phyloP scores from a whole-genome alignment of 768 basidiomycete species.

The Filobasidium floriforme region DNA sequence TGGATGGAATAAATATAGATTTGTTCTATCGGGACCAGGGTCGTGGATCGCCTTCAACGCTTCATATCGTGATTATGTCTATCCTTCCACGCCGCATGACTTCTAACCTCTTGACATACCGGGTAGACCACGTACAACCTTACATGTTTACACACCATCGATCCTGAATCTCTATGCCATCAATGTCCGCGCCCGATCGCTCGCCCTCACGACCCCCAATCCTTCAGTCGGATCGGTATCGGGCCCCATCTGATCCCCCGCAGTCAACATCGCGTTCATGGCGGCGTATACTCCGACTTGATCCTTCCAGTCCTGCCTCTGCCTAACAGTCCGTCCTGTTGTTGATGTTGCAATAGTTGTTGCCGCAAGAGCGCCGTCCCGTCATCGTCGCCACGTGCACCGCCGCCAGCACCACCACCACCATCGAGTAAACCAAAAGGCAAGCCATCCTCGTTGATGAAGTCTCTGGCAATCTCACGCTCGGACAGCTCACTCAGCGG shows the following conservation, averaged over 20 bases:
- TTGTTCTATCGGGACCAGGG: too few relatives aligned
- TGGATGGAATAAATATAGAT: too few relatives aligned
- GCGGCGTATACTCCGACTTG: slow-evolving; percentile 7
- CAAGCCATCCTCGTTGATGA: slow-evolving; percentile 10
- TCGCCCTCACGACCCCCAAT: too few relatives aligned
- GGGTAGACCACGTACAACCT: too few relatives aligned
- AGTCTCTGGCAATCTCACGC: slow-evolving; percentile 22
- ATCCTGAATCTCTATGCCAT: too few relatives aligned
- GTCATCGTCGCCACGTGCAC: neutral
- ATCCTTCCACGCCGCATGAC: too few relatives aligned
- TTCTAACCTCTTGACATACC: too few relatives aligned
- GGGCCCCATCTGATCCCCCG: neutral
- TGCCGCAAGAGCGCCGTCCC: neutral
- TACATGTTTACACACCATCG: too few relatives aligned
- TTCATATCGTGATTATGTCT: too few relatives aligned
- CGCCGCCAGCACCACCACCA: neutral
- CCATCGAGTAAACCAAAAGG: slow-evolving; percentile 4
- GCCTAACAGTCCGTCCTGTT: neutral
- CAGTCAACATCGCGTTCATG: neutral
- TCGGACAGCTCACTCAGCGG: slow-evolving; percentile 20
- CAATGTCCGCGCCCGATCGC: too few relatives aligned
- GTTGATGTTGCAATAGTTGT: neutral
- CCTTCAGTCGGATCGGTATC: too few relatives aligned
- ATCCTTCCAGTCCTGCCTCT: neutral
- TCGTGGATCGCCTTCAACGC: too few relatives aligned